Percentiles rank a stretch among this genome's conserved stretches.
phyloP scores from a whole-genome alignment of 2,329 filamentous ascomycete species.

The Talaromyces verruculosus region DNA sequence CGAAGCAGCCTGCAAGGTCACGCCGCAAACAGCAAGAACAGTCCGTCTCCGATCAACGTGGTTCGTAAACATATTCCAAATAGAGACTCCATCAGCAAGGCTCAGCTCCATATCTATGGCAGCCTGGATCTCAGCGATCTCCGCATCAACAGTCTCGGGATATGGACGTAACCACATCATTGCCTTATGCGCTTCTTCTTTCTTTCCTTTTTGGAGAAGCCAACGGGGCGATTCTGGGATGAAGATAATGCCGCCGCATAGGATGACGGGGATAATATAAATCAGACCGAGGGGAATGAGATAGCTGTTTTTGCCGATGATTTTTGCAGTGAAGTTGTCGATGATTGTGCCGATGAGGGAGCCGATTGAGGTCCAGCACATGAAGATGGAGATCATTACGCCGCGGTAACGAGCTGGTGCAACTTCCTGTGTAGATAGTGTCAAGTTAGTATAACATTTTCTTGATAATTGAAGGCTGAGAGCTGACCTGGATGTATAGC shows the following conservation, averaged over 20 bases:
- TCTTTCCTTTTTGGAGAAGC: conserved; percentile 34
- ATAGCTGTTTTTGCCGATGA: conserved; percentile 34
- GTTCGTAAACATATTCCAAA: conserved; percentile 1
- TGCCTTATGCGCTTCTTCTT: conserved; percentile 36
- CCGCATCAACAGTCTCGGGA: conserved; percentile 26
- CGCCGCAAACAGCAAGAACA: background rate
- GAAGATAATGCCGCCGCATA: conserved; percentile 49
- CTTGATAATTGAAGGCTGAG: no score
- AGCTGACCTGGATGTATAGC: background rate
- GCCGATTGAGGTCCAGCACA: conserved; percentile 52
- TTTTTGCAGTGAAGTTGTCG: conserved; percentile 44
- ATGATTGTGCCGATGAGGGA: conserved; percentile 47
- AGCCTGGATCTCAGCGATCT: background rate
- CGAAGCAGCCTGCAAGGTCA: background rate
- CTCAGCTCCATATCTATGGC: background rate
- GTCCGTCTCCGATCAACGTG: background rate
- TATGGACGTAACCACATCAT: conserved; percentile 40
- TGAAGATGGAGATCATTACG: conserved; percentile 50
- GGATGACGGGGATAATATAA: conserved; percentile 50
- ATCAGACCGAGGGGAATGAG: conserved; percentile 38
- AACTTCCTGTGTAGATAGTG: conserved; percentile 39
- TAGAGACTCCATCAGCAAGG: background rate
- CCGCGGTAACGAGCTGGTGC: conserved; percentile 53
- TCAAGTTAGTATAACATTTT: background rate
- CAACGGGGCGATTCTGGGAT: conserved; percentile 51